Conservation (phyloP, 1,139 yeast species). For the Hemisphaericaspora subhashii region DNA sequence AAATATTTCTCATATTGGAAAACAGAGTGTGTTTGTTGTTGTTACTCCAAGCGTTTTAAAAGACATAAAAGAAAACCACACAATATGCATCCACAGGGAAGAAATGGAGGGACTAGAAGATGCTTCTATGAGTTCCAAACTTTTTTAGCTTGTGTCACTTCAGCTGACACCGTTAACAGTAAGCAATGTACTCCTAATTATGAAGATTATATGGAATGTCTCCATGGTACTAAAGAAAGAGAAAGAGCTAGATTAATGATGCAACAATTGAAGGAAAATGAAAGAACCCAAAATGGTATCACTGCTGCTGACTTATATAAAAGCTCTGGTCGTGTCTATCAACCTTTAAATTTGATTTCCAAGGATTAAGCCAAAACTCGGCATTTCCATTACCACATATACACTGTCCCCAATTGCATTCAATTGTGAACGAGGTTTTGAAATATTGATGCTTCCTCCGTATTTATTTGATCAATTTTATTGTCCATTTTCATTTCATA, state of each 20-base stretch:
- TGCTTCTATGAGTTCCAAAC: conserved; percentile 53
- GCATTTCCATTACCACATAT: no score
- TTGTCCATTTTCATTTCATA: not conserved
- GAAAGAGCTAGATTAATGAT: conserved; percentile 48
- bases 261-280: conserved; percentile 49
- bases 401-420: not conserved
- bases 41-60: not conserved
- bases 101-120: conserved; percentile 52
- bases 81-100: conserved; percentile 49
- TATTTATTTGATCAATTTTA: not conserved
- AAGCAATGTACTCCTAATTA: conserved; percentile 47
- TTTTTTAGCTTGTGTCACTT: conserved; percentile 46
- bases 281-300: conserved; percentile 39
- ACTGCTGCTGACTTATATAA: conserved; percentile 47
- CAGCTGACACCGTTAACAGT: conserved; percentile 44
- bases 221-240: conserved; percentile 50
- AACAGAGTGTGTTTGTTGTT: not conserved
- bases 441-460: not conserved
- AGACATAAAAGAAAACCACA: no score
- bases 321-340: conserved; percentile 44
- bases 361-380: conserved; percentile 14
- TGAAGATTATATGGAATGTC: conserved; percentile 51
- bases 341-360: conserved; percentile 46
- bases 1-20: no score
- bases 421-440: not conserved